phyloP scores from a whole-genome alignment of 1,284 basidiomycete genomes.

The Ceratobasidium sp. region DNA sequence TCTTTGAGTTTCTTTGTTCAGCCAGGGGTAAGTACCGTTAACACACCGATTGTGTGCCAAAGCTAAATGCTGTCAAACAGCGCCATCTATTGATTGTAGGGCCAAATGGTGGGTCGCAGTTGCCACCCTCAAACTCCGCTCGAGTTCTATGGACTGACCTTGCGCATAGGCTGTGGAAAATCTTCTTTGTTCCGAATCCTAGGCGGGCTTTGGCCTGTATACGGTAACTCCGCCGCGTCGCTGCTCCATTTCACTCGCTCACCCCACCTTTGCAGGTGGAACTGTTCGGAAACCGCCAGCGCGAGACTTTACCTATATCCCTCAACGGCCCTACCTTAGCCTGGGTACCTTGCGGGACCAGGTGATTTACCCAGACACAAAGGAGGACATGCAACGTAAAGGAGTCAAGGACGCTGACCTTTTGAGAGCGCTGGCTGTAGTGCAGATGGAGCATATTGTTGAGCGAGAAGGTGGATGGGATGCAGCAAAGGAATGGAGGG shows the following conservation, averaged over 20 bases:
- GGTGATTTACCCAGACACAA: conserved; percentile 86
- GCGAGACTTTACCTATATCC: conserved; percentile 93
- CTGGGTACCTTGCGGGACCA: conserved; percentile 95
- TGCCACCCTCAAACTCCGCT: conserved; percentile 48
- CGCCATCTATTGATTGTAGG: conserved; percentile 93
- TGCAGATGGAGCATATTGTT: conserved; percentile 90
- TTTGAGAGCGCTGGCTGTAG: conserved; percentile 76
- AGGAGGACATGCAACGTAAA: conserved; percentile 79
- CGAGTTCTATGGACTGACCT: conserved; percentile 1
- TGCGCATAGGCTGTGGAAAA: conserved; percentile 79
- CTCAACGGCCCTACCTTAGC: conserved; percentile 94
- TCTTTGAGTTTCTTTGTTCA: conserved; percentile 90
- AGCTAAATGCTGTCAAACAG: conserved; percentile 57
- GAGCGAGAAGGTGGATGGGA: conserved; percentile 99
- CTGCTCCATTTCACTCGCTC: neutral
- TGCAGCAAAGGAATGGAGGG: conserved; percentile 89
- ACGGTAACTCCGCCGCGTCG: conserved; percentile 64
- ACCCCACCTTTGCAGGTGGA: conserved; percentile 67
- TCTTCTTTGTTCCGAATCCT: conserved; percentile 94
- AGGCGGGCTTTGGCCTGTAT: conserved; percentile 97
- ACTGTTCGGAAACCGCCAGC: conserved; percentile 93
- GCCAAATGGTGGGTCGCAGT: conserved; percentile 75
- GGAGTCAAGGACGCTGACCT: conserved; percentile 84
- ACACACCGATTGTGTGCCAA: conserved; percentile 31
- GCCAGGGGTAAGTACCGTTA: conserved; percentile 75